Percentiles rank a stretch among this genome's conserved stretches.
Conservation (phyloP, 129 eudicot genomes). For the Dittrichia graveolens region DNA sequence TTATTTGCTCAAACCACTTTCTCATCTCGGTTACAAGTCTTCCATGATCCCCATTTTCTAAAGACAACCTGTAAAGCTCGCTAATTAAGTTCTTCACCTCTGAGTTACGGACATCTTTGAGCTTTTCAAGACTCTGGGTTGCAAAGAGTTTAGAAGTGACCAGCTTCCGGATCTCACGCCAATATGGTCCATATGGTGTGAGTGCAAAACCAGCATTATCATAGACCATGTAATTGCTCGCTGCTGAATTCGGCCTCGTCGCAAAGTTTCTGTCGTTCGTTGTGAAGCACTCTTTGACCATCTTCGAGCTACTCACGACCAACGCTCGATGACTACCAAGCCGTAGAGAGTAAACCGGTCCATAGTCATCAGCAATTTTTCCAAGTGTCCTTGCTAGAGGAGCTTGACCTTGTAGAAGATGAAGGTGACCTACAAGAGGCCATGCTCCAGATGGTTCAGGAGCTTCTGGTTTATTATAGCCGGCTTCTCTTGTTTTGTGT, state of each 20-base stretch:
- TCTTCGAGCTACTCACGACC: slow-evolving; percentile 49
- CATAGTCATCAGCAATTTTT: slow-evolving; percentile 44
- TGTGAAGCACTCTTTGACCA: slow-evolving; percentile 50
- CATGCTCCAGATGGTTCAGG: slow-evolving; percentile 50
- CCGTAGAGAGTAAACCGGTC: slow-evolving; percentile 49
- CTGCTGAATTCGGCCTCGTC: slow-evolving; percentile 41
- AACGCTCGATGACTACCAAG: slow-evolving; percentile 44
- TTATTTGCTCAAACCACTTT: slow-evolving; percentile 42
- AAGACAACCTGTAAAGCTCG: slow-evolving; percentile 19
- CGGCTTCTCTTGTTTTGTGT: slow-evolving; percentile 13
- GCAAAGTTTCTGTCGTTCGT: slow-evolving; percentile 49
- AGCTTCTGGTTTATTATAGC: slow-evolving; percentile 16
- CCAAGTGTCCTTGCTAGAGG: slow-evolving; percentile 48
- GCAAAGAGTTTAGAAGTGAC: slow-evolving; percentile 46
- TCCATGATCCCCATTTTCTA: neutral
- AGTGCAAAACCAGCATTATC: slow-evolving; percentile 36
- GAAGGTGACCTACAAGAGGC: slow-evolving; percentile 60
- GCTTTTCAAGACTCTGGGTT: slow-evolving; percentile 33
- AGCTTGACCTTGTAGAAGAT: slow-evolving; percentile 40
- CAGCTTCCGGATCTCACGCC: slow-evolving; percentile 50
- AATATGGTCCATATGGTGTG: slow-evolving; percentile 53
- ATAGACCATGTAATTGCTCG: slow-evolving; percentile 41
- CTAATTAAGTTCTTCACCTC: slow-evolving; percentile 35
- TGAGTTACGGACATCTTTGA: slow-evolving; percentile 32
- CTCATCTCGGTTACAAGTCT: slow-evolving; percentile 15